These are phyloP conservation scores for Sporobolomyces roseus DNA, from an alignment of 768 basidiomycete species.

Conservation along the genomic window DNA sequence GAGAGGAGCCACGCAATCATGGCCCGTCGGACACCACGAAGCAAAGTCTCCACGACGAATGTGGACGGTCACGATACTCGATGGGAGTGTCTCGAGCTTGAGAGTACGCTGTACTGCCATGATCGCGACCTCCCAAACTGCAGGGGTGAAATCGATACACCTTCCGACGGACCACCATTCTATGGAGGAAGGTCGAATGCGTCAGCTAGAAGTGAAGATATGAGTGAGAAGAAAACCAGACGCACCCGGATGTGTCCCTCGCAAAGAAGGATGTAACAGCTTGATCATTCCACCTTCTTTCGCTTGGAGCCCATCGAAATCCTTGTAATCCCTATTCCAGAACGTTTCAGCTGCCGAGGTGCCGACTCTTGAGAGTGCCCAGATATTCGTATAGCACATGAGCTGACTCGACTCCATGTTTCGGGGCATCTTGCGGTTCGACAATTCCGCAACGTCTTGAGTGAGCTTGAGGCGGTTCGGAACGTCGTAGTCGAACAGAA, in stretches of 20 bases:
- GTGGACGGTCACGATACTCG: slow-evolving; percentile 9
- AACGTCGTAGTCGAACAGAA: slow-evolving; percentile 18
- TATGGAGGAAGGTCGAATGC: not conserved
- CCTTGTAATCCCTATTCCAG: not conserved
- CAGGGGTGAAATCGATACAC: slow-evolving; percentile 14
- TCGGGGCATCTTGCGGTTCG: not conserved
- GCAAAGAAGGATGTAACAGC: not conserved
- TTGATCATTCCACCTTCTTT: slow-evolving; percentile 1
- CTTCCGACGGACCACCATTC: slow-evolving; percentile 23
- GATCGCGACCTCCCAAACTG: slow-evolving; percentile 24
- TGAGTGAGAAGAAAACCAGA: not conserved
- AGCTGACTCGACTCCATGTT: slow-evolving; percentile 11
- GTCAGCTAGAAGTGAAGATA: too few species aligned
- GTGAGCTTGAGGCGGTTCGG: not conserved
- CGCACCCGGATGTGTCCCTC: slow-evolving; percentile 12
- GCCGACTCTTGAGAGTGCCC: not conserved
- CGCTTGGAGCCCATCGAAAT: slow-evolving; percentile 9
- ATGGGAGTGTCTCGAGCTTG: not conserved
- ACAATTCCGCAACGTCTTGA: not conserved
- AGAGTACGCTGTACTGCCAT: slow-evolving; percentile 15
- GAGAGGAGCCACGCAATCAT: slow-evolving; percentile 16
- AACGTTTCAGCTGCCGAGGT: not conserved
- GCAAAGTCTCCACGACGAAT: slow-evolving; percentile 20
- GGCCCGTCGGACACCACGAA: not conserved
- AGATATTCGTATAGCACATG: slow-evolving; percentile 13